phyloP scores from a whole-genome alignment of 176 grass and related monocot species.

The Leersia perrieri region DNA sequence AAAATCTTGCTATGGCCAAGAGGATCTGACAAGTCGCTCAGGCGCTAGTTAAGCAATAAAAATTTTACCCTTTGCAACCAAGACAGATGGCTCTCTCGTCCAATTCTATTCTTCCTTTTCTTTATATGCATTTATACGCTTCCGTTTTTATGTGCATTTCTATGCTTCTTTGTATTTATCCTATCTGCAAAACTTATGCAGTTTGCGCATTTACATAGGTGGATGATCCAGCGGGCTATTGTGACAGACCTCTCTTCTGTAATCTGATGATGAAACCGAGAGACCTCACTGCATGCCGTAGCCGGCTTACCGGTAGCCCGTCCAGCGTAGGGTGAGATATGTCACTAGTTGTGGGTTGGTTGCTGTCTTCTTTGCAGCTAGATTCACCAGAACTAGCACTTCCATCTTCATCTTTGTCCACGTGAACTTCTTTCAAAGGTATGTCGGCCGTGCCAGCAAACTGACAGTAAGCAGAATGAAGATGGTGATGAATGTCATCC shows the following conservation, averaged over 20 bases:
- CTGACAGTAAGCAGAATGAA: slow-evolving; percentile 61
- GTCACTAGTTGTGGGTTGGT: slow-evolving; percentile 3
- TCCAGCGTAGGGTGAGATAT: slow-evolving; percentile 54
- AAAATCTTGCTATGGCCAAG: not conserved
- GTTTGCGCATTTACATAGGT: slow-evolving; percentile 25
- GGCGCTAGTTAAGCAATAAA: slow-evolving; percentile 5
- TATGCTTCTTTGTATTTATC: slow-evolving; percentile 1
- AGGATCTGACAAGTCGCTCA: not conserved
- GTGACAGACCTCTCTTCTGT: slow-evolving; percentile 40
- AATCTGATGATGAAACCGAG: slow-evolving; percentile 38
- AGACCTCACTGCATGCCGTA: slow-evolving; percentile 34
- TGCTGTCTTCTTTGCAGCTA: slow-evolving; percentile 5
- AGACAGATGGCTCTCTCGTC: slow-evolving; percentile 5
- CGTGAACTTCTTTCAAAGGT: slow-evolving; percentile 26
- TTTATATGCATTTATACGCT: not conserved
- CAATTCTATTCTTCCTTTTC: slow-evolving; percentile 6
- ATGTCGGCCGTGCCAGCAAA: slow-evolving; percentile 31
- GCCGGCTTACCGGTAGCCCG: slow-evolving; percentile 41
- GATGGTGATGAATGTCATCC: slow-evolving; percentile 48
- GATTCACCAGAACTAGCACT: slow-evolving; percentile 29
- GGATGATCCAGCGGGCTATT: not conserved
- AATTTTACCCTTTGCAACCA: slow-evolving; percentile 20
- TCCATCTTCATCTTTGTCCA: slow-evolving; percentile 11
- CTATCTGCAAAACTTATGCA: not conserved
- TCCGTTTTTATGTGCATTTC: not conserved